Base-by-base conservation (phyloP, 345 rosid species). In the Populus tremula region DNA sequence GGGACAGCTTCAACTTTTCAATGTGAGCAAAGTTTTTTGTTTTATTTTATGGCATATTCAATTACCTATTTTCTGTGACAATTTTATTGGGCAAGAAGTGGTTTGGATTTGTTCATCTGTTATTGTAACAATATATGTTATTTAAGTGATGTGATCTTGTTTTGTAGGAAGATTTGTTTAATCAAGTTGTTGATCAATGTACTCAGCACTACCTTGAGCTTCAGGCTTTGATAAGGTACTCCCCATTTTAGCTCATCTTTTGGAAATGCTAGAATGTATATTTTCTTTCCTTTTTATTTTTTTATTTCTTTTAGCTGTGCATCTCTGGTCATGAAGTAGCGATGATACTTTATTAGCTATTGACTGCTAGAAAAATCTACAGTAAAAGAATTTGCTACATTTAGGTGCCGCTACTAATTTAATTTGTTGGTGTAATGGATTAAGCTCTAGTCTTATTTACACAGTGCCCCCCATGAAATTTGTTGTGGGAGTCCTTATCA, bases 1-100 rank as follows among this genome's bases (percentile, higher is more conserved):
- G 49, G 85, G 82, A 56, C 82, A 78, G 64, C 82, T 82, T 82
- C 82, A 82, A 77, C 80, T 63, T 14, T 82, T 78, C 63, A 79
- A 79, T 76, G 85, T 82, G 71, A 74, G 85, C 49, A 31, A 16
- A 31, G 23, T 35, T 18, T 56, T 21, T 6, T 27, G 21, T 36
- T 59, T 74, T 73, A 11, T 14, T 23, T 66, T 66, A 27, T 31
- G 7, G 67, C 27, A 64, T 33, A 17, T 36, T 66, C 21, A 14
- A 4, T 29, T 29, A 36, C 35, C 31, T 2, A 16, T 36, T 49
- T 41, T 13, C 18, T 53, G 7, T 74, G 20, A 31, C n/a, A 17
- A 20, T 18, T 63, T 64, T 21, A 2, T 13, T n/a, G 50, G 54
- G 27, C 17, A 43, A 47, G 49, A n/a, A 27, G n/a, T 35, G 49